A percentile compares a stretch with the other conserved stretches of the same genome.
Evolutionary conservation across 768 basidiomycete genomes (phyloP).

Genomic region (Dacryopinax primogenitus): DNA sequence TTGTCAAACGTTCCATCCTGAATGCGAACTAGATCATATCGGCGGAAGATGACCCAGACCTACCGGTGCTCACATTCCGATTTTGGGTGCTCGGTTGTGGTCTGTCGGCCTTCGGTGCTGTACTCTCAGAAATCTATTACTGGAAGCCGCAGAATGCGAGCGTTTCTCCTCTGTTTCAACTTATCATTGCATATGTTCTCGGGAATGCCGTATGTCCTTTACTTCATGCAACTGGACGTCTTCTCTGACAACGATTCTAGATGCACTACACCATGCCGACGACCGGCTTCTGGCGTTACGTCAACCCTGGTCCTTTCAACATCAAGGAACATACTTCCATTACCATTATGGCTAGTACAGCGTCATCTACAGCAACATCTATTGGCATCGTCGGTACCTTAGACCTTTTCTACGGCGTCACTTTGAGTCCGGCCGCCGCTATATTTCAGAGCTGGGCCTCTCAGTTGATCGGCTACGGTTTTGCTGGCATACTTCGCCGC

Average conservation of each 20-base stretch:
- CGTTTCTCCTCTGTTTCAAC: slow-evolving; percentile 43
- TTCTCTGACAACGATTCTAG: slow-evolving; percentile 4
- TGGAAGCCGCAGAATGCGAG: slow-evolving; percentile 36
- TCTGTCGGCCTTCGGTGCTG: slow-evolving; percentile 37
- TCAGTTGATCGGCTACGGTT: slow-evolving; percentile 32
- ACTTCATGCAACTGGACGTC: slow-evolving; percentile 17
- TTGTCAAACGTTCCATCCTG: not conserved
- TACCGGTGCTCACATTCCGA: slow-evolving; percentile 40
- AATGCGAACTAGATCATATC: slow-evolving; percentile 32
- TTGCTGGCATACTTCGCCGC: slow-evolving; percentile 28
- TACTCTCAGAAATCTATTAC: slow-evolving; percentile 14
- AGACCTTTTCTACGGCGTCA: slow-evolving; percentile 42
- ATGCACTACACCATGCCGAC: slow-evolving; percentile 32
- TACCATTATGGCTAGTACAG: slow-evolving; percentile 48
- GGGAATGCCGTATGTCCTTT: slow-evolving; percentile 38
- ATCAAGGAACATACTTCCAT: slow-evolving; percentile 52
- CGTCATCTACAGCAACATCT: slow-evolving; percentile 43
- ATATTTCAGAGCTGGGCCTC: slow-evolving; percentile 46
- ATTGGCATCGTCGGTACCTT: slow-evolving; percentile 50
- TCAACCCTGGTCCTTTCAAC: slow-evolving; percentile 55
- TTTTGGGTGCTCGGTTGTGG: slow-evolving; percentile 38
- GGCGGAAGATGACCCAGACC: slow-evolving; percentile 37
- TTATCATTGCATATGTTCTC: slow-evolving; percentile 44
- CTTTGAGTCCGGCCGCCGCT: slow-evolving; percentile 38
- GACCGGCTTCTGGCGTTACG: slow-evolving; percentile 38